Conservation (phyloP, 495 filamentous ascomycete species). For the Podospora anserina region DNA sequence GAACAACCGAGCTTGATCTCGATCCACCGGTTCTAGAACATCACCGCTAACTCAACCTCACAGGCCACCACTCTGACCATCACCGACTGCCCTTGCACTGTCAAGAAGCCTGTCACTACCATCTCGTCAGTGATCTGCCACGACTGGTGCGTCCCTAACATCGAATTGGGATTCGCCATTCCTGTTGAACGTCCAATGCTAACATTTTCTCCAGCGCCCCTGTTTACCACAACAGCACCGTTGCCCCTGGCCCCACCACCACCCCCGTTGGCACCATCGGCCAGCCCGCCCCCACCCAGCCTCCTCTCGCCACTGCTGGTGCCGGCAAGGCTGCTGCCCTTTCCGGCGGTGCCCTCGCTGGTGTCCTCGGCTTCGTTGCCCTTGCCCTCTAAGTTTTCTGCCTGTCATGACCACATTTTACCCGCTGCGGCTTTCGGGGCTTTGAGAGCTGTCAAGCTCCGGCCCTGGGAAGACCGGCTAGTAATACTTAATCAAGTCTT, state of each 20-base stretch:
- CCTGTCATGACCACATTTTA: slow-evolving; percentile 5
- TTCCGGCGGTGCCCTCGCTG: slow-evolving; percentile 68
- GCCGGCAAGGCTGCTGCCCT: slow-evolving; percentile 64
- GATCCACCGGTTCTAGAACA: not conserved
- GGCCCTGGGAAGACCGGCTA: not conserved
- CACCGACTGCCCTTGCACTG: slow-evolving; percentile 73
- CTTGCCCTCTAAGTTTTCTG: slow-evolving; percentile 64
- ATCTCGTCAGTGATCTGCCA: slow-evolving; percentile 62
- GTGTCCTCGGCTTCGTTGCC: slow-evolving; percentile 70
- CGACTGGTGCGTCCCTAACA: slow-evolving; percentile 53
- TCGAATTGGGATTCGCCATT: not conserved
- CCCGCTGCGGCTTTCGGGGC: not conserved
- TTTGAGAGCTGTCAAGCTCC: not conserved
- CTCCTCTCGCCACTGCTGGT: slow-evolving; percentile 51
- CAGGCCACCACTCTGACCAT: slow-evolving; percentile 76
- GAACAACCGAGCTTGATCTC: not conserved
- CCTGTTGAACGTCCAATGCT: not conserved
- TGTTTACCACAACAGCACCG: slow-evolving; percentile 36
- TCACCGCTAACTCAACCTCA: slow-evolving; percentile 6
- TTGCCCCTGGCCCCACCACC: slow-evolving; percentile 31
- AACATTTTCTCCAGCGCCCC: slow-evolving; percentile 17
- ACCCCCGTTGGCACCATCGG: slow-evolving; percentile 35
- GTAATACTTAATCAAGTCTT: slow-evolving; percentile 10
- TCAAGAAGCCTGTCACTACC: slow-evolving; percentile 65
- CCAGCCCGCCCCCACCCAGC: slow-evolving; percentile 30